Evolutionary conservation across 768 basidiomycete genomes (phyloP).

Genomic region (Trametes coccinea): DNA sequence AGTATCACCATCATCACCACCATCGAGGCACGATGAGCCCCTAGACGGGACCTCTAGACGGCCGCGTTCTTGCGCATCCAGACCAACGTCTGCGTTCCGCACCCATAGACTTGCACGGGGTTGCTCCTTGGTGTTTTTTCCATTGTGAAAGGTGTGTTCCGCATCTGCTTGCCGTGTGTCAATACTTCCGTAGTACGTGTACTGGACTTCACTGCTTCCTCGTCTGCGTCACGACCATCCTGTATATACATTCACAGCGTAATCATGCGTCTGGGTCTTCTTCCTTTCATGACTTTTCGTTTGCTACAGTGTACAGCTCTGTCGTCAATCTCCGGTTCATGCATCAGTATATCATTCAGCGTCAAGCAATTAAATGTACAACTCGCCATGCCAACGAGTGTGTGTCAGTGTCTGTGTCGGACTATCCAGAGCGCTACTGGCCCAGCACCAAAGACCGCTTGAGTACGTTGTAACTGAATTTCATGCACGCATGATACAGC

Average conservation of each 20-base stretch:
- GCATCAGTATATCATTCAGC: constrained; percentile 14
- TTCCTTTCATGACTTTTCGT: not conserved
- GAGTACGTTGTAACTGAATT: too few species aligned
- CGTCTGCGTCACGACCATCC: constrained; percentile 10
- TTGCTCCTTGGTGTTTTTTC: not conserved
- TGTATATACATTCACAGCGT: constrained; percentile 21
- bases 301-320: constrained; percentile 22
- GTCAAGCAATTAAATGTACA: not conserved
- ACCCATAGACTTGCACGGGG: constrained; percentile 13
- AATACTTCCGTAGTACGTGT: constrained; percentile 16
- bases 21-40: constrained; percentile 12
- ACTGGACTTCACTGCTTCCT: constrained; percentile 18
- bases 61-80: not conserved
- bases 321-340: constrained; percentile 2
- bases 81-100: not conserved
- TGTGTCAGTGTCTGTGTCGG: too few species aligned
- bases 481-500: too few species aligned
- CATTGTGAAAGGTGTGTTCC: constrained; percentile 4
- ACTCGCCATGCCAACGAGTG: too few species aligned
- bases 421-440: too few species aligned
- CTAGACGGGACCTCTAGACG: not conserved
- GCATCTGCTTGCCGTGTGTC: constrained; percentile 1
- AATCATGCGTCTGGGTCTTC: constrained; percentile 3
- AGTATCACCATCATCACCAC: constrained; percentile 13
- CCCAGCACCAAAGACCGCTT: too few species aligned